Evolutionary conservation across 2,329 filamentous ascomycete species (phyloP).

Genomic region (Aureobasidium sp.): DNA sequence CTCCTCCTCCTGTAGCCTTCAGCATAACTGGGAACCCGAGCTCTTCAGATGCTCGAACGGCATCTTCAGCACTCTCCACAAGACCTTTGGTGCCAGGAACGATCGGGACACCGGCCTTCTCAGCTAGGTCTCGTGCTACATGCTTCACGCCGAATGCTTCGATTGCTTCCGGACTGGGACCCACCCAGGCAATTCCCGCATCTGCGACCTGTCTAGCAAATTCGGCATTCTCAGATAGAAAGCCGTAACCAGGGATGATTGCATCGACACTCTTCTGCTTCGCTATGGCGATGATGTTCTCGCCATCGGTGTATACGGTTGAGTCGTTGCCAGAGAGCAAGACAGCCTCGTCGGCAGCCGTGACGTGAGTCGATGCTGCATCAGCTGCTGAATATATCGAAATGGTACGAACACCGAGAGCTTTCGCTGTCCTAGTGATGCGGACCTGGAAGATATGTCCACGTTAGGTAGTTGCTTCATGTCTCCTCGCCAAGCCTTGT

Average conservation of each 20-base stretch:
- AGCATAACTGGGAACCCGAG: constrained; percentile 45
- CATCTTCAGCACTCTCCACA: constrained; percentile 39
- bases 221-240: constrained; percentile 53
- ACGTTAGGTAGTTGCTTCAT: constrained; percentile 4
- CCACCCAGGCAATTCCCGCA: constrained; percentile 51
- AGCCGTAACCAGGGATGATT: constrained; percentile 60
- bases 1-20: constrained; percentile 55
- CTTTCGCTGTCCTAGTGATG: constrained; percentile 43
- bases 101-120: constrained; percentile 44
- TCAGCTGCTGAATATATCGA: constrained; percentile 52
- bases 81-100: constrained; percentile 46
- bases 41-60: constrained; percentile 33
- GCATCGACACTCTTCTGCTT: constrained; percentile 42
- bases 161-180: constrained; percentile 47
- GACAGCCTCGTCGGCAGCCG: constrained; percentile 44
- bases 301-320: constrained; percentile 42
- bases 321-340: constrained; percentile 40
- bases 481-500: background rate
- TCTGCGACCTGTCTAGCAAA: constrained; percentile 47
- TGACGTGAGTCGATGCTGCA: constrained; percentile 45
- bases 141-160: constrained; percentile 52
- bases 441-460: constrained; percentile 26
- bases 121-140: constrained; percentile 45
- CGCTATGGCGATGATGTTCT: constrained; percentile 44
- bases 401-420: constrained; percentile 42